Evolutionary conservation across 1,284 basidiomycete genomes (phyloP).

Genomic region (Marasmius fiardii): DNA sequence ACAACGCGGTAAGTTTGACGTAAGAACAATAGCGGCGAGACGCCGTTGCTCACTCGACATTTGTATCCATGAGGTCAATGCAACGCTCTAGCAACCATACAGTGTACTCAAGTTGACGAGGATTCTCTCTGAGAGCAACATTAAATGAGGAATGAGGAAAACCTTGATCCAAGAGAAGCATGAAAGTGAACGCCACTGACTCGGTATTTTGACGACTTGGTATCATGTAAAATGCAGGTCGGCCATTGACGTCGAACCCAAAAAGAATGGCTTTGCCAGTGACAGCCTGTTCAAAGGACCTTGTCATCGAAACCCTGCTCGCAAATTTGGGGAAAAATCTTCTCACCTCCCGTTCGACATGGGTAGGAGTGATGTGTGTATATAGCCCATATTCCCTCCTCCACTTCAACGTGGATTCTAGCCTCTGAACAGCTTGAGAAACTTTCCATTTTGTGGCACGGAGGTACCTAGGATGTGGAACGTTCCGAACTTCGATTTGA

Average conservation of each 20-base stretch:
- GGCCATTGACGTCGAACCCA: constrained; percentile 67
- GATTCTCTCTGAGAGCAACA: constrained; percentile 48
- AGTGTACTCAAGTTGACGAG: constrained; percentile 71
- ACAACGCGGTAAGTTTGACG: not conserved
- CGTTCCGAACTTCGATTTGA: not conserved
- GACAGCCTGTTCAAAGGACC: constrained; percentile 40
- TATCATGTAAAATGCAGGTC: constrained; percentile 77
- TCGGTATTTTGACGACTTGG: constrained; percentile 81
- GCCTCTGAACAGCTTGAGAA: constrained; percentile 51
- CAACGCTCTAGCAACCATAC: constrained; percentile 74
- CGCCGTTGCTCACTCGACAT: constrained; percentile 65
- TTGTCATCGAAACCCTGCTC: constrained; percentile 5
- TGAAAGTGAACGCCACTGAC: not conserved
- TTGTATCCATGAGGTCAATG: constrained; percentile 73
- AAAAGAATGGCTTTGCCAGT: constrained; percentile 75
- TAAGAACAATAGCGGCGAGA: not conserved
- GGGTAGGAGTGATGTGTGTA: constrained; percentile 48
- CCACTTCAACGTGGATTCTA: constrained; percentile 73
- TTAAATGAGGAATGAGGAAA: no score
- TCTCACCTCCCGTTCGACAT: constrained; percentile 69
- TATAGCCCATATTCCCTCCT: constrained; percentile 71
- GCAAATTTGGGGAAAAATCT: not conserved
- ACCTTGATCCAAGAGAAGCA: not conserved
- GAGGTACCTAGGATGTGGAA: constrained; percentile 1
- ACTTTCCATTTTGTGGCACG: constrained; percentile 36